Percentiles rank a stretch among this genome's conserved stretches.
Conservation (phyloP, 441 rosid species). For the Brassica hybrid region DNA sequence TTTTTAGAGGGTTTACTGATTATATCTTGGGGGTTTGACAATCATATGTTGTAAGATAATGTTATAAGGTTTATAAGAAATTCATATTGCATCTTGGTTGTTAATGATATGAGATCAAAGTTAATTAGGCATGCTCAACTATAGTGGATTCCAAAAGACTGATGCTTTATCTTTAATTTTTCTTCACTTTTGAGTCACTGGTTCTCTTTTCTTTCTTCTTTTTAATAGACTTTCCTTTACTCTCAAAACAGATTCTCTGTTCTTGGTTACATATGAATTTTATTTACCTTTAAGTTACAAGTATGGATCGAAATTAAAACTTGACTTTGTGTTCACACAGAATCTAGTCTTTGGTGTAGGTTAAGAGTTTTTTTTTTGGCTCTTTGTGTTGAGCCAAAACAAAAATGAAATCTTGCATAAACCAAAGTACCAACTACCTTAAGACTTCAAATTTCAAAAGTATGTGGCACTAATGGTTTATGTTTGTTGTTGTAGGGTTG, state of each 20-base stretch:
- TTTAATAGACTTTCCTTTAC: slow-evolving; percentile 38
- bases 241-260: slow-evolving; percentile 16
- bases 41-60: slow-evolving; percentile 48
- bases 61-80: slow-evolving; percentile 9
- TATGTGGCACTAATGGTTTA: neutral
- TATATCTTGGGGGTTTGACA: slow-evolving; percentile 18
- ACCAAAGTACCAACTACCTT: neutral
- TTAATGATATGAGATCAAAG: slow-evolving; percentile 26
- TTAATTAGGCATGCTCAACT: slow-evolving; percentile 1
- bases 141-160: slow-evolving; percentile 34
- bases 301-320: slow-evolving; percentile 3
- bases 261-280: no score
- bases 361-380: slow-evolving; percentile 15
- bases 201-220: slow-evolving; percentile 36
- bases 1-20: neutral
- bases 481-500: slow-evolving; percentile 40
- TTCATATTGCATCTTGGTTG: slow-evolving; percentile 5
- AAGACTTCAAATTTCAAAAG: neutral
- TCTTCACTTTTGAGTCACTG: slow-evolving; percentile 37
- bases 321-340: slow-evolving; percentile 35
- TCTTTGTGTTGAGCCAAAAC: slow-evolving; percentile 27
- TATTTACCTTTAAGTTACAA: no score
- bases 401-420: slow-evolving; percentile 15
- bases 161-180: slow-evolving; percentile 39
- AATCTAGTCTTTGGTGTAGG: slow-evolving; percentile 37